Evolutionary conservation across 2,329 filamentous ascomycete species (phyloP), one percentile per base, ranked within the genome.

Genomic region (Sclerotiophoma versabilis): DNA sequence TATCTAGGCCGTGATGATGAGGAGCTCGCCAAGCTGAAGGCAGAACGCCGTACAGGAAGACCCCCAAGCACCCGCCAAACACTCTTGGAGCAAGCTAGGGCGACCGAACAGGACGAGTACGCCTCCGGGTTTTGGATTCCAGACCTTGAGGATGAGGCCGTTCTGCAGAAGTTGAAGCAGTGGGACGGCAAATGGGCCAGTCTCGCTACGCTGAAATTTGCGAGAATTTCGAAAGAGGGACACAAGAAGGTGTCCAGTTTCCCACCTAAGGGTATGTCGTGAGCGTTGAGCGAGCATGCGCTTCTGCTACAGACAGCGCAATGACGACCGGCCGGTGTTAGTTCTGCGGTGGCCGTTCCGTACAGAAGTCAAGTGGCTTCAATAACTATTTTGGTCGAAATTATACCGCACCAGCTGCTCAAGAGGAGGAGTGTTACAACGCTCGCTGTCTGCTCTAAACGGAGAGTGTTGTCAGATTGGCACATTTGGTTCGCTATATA

Each of bases 171-270:
- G 61, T 76, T 98, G 33, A 83, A 85, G 59, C 80, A 82, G 19
- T 98, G 92, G 91, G 89, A 92, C 60, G 90, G 90, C 4, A 84
- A 90, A 22, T 98, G 93, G 93, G 83, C 90, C 8, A 88, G 89
- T 65, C 81, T 97, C 58, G 85, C 87, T 27, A 88, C 84, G 8
- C 74, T 97, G 62, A 85, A 87, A 55, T 98, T 93, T 82, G 81
- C 92, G 57, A 87, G 91, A 57, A 80, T 97, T 50, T 83, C 84
- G 4, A 85, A 82, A 51, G 80, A 83, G 25, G 91, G 91, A 4
- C 78, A 75, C 11, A 82, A 87, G 58, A 84, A 86, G 66, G 78
- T 86, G n/a, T 89, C 90, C 20, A 88, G 81, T 57, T 96, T 96
- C 69, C 93, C 93, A 17, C 92, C 92, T 0, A 78, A 79, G 49